Percentiles rank a stretch among this genome's conserved stretches.
phyloP scores from a whole-genome alignment of 495 filamentous ascomycete genomes.

The Podospora anserina region DNA sequence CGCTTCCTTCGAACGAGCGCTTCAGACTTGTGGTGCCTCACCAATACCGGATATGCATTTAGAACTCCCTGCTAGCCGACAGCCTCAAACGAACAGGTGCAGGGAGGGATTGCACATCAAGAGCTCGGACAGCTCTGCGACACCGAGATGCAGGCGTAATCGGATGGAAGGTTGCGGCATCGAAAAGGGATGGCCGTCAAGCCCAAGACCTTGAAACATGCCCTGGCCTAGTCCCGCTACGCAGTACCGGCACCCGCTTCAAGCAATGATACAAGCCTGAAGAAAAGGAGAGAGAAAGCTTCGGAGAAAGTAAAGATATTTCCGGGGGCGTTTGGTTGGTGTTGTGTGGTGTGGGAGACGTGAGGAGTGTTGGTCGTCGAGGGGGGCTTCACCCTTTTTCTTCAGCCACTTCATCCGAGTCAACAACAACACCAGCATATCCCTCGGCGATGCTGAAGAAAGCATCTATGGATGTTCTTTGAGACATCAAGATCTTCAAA shows the following conservation, averaged over 20 bases:
- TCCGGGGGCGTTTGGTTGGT: neutral
- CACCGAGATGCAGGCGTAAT: neutral
- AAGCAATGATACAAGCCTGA: neutral
- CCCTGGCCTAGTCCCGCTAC: neutral
- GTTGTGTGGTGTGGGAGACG: neutral
- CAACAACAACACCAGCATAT: neutral
- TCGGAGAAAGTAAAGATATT: neutral
- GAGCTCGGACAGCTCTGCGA: neutral
- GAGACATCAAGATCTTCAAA: conserved; percentile 5
- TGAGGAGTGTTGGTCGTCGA: neutral
- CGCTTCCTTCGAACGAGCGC: neutral
- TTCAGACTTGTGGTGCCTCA: neutral
- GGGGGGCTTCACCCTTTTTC: neutral
- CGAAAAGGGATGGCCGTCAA: neutral
- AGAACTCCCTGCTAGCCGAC: neutral
- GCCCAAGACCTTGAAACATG: neutral
- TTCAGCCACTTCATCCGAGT: neutral
- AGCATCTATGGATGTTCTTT: neutral
- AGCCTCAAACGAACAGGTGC: conserved; percentile 8
- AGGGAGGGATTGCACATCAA: neutral
- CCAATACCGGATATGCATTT: neutral
- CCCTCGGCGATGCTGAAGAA: neutral
- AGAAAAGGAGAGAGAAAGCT: neutral
- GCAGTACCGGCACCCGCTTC: conserved; percentile 1
- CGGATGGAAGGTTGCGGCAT: neutral